Base-by-base conservation (phyloP, 139 green algal species). In the Micractinium sp. region DNA sequence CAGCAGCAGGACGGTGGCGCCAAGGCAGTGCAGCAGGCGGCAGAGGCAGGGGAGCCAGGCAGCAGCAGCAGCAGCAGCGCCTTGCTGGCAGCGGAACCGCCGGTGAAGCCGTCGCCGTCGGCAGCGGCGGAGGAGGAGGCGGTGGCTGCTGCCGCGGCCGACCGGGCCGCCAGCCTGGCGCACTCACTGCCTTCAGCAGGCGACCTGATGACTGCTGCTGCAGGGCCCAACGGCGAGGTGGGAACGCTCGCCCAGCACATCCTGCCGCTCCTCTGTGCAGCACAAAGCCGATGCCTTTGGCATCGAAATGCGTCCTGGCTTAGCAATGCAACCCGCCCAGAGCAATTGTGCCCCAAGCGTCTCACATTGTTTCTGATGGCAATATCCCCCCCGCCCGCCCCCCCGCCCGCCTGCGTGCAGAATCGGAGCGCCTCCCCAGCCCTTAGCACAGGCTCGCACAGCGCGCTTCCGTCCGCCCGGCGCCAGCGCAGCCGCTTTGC, bases 401-500 rank as follows among this genome's bases (percentile, higher is more conserved):
- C 3, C 85, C n/a, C 22, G 1, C 39, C 67, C 29, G 29, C 31
- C 33, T 22, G 18, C 56, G 7, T 47, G 85, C 73, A 82, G 71
- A 60, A 61, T 12, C 85, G 85, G 31, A 88, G 39, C 47, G 9
- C 66, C 7, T 88, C 87, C 29, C 79, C 66, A 27, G 69, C 87
- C 16, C 67, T 33, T 80, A 80, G 87, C 67, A 39, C 67, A 23
- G 39, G 80, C 81, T 35, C 81, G 47, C n/a, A 47, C 36, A 29
- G 39, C 71, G 29, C 73, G 3, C n/a, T 83, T 69, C 31, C 38
- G 1, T 1, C 33, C 3, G 71, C 73, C 36, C 63, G 77, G 7
- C 88, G 90, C 69, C 82, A 92, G 63, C 81, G 82, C 41, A 93
- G 89, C n/a, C 78, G 91, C 33, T 93, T 93, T 82, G 86, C 90